A percentile compares a stretch with the other conserved stretches of the same genome.
phyloP scores from a whole-genome alignment of 2,329 filamentous ascomycete genomes.

The Leptographium flavum region DNA sequence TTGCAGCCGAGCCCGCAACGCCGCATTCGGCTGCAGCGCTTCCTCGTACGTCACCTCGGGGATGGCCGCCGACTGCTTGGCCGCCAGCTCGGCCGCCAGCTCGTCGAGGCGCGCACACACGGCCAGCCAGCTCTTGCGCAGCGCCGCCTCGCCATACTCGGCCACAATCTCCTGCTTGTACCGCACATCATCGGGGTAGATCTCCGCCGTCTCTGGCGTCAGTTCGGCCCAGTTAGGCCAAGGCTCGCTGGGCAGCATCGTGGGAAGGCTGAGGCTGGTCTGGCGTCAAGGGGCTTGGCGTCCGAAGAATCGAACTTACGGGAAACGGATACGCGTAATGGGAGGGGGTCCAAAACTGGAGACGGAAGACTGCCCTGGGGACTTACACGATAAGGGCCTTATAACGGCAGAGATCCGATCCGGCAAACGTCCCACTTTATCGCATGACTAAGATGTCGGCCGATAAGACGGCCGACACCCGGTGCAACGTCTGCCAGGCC shows the following conservation, averaged over 20 bases:
- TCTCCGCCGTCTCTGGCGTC: background rate
- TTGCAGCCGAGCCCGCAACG: background rate
- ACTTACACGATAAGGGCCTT: too few species aligned
- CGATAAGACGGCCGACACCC: too few species aligned
- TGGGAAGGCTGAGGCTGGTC: too few species aligned
- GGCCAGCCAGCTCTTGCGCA: constrained; percentile 23
- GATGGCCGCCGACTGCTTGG: constrained; percentile 19
- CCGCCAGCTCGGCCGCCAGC: constrained; percentile 22
- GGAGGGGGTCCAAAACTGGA: too few species aligned
- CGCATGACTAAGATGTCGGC: too few species aligned
- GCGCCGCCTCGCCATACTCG: constrained; percentile 20
- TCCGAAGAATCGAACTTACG: background rate
- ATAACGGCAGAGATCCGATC: too few species aligned
- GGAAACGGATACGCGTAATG: too few species aligned
- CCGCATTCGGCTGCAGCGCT: background rate
- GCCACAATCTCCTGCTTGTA: constrained; percentile 21
- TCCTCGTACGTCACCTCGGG: background rate
- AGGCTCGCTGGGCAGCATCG: background rate
- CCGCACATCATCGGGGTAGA: background rate
- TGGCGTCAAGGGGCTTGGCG: background rate
- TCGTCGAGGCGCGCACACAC: constrained; percentile 21
- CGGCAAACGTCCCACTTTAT: too few species aligned
- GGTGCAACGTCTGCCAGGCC: too few species aligned
- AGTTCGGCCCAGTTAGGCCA: background rate
- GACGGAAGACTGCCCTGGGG: too few species aligned